Percentiles rank a stretch among this genome's conserved stretches.
Conservation (phyloP, 2,329 filamentous ascomycete genomes). For the Beauveria caledonica region DNA sequence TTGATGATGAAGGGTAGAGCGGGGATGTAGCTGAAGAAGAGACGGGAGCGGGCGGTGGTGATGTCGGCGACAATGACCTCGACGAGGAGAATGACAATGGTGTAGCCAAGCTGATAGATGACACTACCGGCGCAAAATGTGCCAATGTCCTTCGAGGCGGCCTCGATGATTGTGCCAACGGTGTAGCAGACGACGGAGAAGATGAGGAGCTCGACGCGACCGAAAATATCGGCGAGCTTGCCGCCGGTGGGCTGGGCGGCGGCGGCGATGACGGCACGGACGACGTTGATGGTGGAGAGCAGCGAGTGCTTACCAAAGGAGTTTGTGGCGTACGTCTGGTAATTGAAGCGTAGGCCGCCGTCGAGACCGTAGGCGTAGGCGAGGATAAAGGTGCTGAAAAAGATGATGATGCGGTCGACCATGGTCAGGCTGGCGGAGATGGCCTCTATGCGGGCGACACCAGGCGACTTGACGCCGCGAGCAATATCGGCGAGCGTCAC, state of each 20-base stretch:
- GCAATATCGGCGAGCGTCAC: conserved; percentile 19
- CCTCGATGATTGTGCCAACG: conserved; percentile 48
- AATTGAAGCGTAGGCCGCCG: conserved; percentile 40
- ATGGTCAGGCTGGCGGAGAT: conserved; percentile 38
- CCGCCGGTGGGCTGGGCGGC: conserved; percentile 50
- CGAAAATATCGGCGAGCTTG: conserved; percentile 57
- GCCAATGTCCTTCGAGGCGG: conserved; percentile 37
- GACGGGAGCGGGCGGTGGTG: conserved; percentile 52
- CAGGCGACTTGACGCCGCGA: conserved; percentile 27
- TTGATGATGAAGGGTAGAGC: conserved; percentile 54
- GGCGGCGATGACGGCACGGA: conserved; percentile 51
- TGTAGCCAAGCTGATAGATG: conserved; percentile 57
- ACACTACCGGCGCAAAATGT: conserved; percentile 50
- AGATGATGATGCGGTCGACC: conserved; percentile 41
- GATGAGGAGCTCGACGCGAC: conserved; percentile 48
- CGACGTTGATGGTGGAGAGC: conserved; percentile 48
- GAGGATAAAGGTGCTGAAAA: conserved; percentile 49
- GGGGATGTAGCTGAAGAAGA: conserved; percentile 58
- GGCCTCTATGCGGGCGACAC: conserved; percentile 45
- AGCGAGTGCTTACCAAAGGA: conserved; percentile 45
- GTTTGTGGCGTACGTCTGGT: conserved; percentile 47
- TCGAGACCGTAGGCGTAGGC: conserved; percentile 51
- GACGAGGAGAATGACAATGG: conserved; percentile 50
- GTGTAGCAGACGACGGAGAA: conserved; percentile 55
- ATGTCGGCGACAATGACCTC: conserved; percentile 58